Percentiles rank a stretch among this genome's conserved stretches.
Conservation (phyloP, 1,139 yeast genomes). For the Zygosaccharomyces pseudobailii region DNA sequence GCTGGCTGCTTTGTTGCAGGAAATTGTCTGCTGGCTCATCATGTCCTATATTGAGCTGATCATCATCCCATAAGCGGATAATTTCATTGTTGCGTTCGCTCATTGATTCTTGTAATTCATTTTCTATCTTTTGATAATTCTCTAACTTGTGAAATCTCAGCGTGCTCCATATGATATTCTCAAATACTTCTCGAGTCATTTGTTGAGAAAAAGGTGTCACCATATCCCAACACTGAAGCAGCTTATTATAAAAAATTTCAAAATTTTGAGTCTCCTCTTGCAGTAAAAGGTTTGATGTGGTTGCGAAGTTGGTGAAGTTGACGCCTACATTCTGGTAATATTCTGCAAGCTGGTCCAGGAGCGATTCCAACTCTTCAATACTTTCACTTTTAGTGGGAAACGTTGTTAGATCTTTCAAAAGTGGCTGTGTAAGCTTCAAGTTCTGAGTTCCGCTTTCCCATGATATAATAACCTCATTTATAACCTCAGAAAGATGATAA, state of each 20-base stretch:
- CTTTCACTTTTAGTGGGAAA: constrained; percentile 16
- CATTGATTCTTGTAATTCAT: constrained; percentile 10
- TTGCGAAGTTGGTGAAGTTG: constrained; percentile 16
- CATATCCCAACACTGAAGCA: constrained; percentile 31
- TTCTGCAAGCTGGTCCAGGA: constrained; percentile 26
- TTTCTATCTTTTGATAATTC: constrained; percentile 8
- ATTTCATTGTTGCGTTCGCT: constrained; percentile 16
- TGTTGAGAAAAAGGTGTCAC: constrained; percentile 17
- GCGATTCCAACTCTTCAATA: constrained; percentile 25
- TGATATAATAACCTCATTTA: constrained; percentile 16
- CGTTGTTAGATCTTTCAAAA: constrained; percentile 15
- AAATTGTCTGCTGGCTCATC: constrained; percentile 1
- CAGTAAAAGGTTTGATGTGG: constrained; percentile 16
- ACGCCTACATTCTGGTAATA: constrained; percentile 24
- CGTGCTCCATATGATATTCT: constrained; percentile 17
- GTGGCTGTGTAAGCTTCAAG: constrained; percentile 3
- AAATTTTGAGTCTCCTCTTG: constrained; percentile 19
- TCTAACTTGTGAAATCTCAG: constrained; percentile 14
- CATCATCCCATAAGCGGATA: constrained; percentile 26
- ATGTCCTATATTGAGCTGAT: not conserved
- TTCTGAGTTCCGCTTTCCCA: constrained; percentile 6
- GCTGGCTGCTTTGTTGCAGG: constrained; percentile 13
- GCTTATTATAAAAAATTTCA: constrained; percentile 25
- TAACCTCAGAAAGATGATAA: constrained; percentile 21
- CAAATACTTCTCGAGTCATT: constrained; percentile 21